Evolutionary conservation across 176 grass and related monocot species (phyloP), one percentile per base, ranked within the genome.

Genomic region (Miscanthus lutarioriparius): DNA sequence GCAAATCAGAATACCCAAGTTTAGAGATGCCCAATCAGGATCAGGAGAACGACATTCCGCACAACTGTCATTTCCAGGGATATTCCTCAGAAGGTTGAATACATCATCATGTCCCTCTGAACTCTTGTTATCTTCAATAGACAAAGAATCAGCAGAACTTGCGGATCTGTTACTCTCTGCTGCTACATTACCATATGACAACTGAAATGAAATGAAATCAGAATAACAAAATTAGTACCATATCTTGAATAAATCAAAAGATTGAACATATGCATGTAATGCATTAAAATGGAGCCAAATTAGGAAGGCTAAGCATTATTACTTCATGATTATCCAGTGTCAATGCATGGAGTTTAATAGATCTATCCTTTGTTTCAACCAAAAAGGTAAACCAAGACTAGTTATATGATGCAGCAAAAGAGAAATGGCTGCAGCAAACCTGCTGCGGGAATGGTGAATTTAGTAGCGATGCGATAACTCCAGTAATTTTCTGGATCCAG

Each of bases 21-120:
- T 98, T 45, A 98, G 87, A 74, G 93, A 98, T 78, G 92, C 96
- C 96, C 96, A 98, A 82, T 95, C 93, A 70, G 96, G 93, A 49
- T 98, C 96, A 5, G 89, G 85, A 76, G 91, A 67, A 87, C 83
- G 86, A 73, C 96, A 98, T 78, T 98, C 96, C 40, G 96, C 93
- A 90, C 96, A 98, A 65, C 83, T 85, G 85, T 98, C 93, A 88
- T 98, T 98, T 87, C 96, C 96, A 78, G 89, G 89, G 51, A 98
- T 94, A 83, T 40, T 85, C 77, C 85, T 86, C 28, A 98, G 77
- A 81, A 88, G 39, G 15, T 88, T 86, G 40, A 80, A 90, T 83
- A 93, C 82, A 77, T 92, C 90, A 86, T 85, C 83, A 76, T 95
- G 82, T 80, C 85, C 92, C 72, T 92, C 86, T 65, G 74, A 72